Evolutionary conservation across 495 filamentous ascomycete genomes (phyloP), one percentile per base, ranked within the genome.

Genomic region (Aspergillus carlsbadensis): DNA sequence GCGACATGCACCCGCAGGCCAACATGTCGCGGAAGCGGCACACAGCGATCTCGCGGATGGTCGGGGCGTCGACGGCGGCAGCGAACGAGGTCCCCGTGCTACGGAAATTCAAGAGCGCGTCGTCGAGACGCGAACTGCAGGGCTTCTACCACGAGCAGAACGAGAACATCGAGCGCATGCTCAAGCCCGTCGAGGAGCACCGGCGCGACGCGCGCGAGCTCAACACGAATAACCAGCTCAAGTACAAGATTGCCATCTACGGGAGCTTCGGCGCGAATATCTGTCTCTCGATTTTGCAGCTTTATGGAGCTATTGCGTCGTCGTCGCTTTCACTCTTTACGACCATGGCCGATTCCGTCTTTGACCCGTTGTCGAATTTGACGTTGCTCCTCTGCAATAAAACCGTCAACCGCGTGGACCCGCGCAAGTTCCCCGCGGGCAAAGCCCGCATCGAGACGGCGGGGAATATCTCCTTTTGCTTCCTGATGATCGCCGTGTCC

Each of bases 401-500:
- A 53, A 93, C 95, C 52, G 87, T 97, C 62, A 87, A 87, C 61
- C 84, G 81, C 43, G 95, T 98, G 55, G 92, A 98, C 66, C 82
- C 90, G n/a, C 83, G 83, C 58, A 86, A 88, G 49, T 98, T 97
- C 70, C 94, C 94, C 3, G 90, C 88, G 0, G 94, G 94, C 54
- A 98, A 97, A 69, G 92, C 92, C 7, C 86, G 94, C 18, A 89
- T 98, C 48, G 94, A 98, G 72, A 98, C 92, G 5, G 90, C 91
- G 1, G 94, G 94, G 42, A 98, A 98, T 65, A 98, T 98, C 62
- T 84, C 87, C 58, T 98, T 98, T 78, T 96, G 93, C 74, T 96
- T 95, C 75, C 79, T 98, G 63, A 98, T 98, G 94, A 89, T 84
- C 43, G 77, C 90, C 42, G 93, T 98, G 15, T 96, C 92, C 2